Evolutionary conservation across 1,139 yeast species (phyloP).

Genomic region (Candida sanyaensis): DNA sequence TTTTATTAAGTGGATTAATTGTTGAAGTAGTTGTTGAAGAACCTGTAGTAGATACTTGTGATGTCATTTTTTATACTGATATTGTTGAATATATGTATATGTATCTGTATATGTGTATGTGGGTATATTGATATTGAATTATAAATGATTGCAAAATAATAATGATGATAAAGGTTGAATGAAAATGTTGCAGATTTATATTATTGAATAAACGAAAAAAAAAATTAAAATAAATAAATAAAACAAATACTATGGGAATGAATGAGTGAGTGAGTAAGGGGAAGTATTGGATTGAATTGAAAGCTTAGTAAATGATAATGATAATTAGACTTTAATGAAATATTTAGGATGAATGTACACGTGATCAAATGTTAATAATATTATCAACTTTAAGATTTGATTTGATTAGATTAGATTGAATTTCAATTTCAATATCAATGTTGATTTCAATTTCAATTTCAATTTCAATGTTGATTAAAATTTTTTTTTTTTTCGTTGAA

Average conservation of each 20-base stretch:
- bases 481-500: not conserved
- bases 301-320: no score
- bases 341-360: not conserved
- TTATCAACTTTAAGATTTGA: conserved; percentile 7
- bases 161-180: no score
- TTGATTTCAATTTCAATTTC: no score
- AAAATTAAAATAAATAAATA: not conserved
- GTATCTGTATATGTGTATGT: no score
- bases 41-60: conserved; percentile 10
- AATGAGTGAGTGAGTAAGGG: not conserved
- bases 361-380: not conserved
- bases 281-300: no score
- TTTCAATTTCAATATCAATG: no score
- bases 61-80: conserved; percentile 8
- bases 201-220: no score
- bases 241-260: not conserved
- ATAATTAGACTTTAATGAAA: not conserved
- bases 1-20: conserved; percentile 1
- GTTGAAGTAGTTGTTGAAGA: conserved; percentile 8
- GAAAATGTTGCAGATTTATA: no score
- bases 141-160: not conserved
- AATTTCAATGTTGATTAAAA: not conserved
- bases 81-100: not conserved
- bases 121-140: no score
- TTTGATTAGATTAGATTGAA: not conserved